A percentile compares a stretch with the other conserved stretches of the same genome.
phyloP scores from a whole-genome alignment of 1,284 basidiomycete genomes.

The Schizophyllum commune region DNA sequence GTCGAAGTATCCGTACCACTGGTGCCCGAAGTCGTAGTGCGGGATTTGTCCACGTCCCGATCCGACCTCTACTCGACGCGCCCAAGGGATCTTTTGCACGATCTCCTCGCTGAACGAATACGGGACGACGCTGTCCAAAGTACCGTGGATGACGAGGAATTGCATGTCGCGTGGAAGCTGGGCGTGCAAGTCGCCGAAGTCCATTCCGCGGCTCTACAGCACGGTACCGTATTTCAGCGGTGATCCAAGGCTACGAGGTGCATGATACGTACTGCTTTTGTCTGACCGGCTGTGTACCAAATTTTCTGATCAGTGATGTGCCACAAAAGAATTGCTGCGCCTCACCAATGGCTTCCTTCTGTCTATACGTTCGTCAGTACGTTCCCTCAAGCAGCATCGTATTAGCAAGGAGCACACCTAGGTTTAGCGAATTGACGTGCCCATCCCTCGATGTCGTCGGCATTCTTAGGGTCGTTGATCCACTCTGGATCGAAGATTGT shows the following conservation, averaged over 20 bases:
- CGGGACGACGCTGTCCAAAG: conserved; percentile 31
- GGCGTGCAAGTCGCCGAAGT: conserved; percentile 25
- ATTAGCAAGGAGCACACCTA: neutral
- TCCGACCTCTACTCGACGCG: conserved; percentile 26
- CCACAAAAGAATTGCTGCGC: neutral
- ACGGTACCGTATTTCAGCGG: no score
- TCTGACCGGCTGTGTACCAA: neutral
- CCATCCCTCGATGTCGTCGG: conserved; percentile 20
- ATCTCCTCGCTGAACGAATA: conserved; percentile 27
- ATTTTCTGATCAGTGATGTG: neutral
- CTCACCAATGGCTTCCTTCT: neutral
- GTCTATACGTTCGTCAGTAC: neutral
- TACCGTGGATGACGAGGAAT: conserved; percentile 35
- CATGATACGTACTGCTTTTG: neutral
- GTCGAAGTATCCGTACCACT: conserved; percentile 41
- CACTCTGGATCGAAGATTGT: conserved; percentile 29
- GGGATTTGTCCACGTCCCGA: conserved; percentile 28
- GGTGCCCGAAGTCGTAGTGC: conserved; percentile 32
- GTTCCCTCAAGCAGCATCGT: neutral
- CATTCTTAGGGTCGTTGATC: conserved; percentile 24
- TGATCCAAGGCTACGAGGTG: no score
- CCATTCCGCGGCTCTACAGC: conserved; percentile 26
- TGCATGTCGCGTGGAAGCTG: conserved; percentile 23
- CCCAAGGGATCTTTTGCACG: conserved; percentile 28
- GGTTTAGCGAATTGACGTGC: conserved; percentile 12